Evolutionary conservation across 2,329 filamentous ascomycete species (phyloP), one percentile per base, ranked within the genome.

Genomic region (Phaeomoniella chlamydospora): DNA sequence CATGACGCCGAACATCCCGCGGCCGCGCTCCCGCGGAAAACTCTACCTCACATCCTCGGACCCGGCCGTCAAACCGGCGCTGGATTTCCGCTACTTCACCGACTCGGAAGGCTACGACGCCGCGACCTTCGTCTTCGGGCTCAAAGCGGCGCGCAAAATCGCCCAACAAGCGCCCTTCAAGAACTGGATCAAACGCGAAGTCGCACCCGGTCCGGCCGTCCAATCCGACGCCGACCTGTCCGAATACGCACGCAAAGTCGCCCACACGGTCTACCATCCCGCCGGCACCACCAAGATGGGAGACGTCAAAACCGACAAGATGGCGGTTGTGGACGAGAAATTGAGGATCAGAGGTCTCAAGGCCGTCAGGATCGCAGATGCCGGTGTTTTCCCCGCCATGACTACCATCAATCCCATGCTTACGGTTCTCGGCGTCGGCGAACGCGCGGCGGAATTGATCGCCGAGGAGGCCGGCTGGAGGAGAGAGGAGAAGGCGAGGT

Each of bases 251-350:
- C 72, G 85, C 33, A 72, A 75, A 32, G 85, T 72, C 4, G 84
- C 84, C 3, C 85, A 93, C 58, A 93, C 85, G 2, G 84, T 93
- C 18, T 93, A 93, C 60, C 85, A 93, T 58, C 85, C 85, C 0
- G 80, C 81, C 10, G 85, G 85, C 36, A 93, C 85, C 13, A 90
- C 84, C 37, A 86, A 86, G 68, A 93, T 93, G 85, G 84, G 84
- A 19, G 76, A 87, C 50, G 59, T 80, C 4, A 56, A 55, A 38
- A 70, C 64, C 36, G 82, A 92, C 53, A 61, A 71, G 34, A 61
- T 77, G 54, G 84, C 83, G 4, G 86, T 93, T 14, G 85, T 92
- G n/a, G 80, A 90, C 51, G 68, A 70, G 16, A 65, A 78, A 51
- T 59, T 93, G 42, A 79, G 72, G 61, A 65, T 93, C 18, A 67